Conservation (phyloP, 441 rosid genomes). For the Erysimum pusillum region DNA sequence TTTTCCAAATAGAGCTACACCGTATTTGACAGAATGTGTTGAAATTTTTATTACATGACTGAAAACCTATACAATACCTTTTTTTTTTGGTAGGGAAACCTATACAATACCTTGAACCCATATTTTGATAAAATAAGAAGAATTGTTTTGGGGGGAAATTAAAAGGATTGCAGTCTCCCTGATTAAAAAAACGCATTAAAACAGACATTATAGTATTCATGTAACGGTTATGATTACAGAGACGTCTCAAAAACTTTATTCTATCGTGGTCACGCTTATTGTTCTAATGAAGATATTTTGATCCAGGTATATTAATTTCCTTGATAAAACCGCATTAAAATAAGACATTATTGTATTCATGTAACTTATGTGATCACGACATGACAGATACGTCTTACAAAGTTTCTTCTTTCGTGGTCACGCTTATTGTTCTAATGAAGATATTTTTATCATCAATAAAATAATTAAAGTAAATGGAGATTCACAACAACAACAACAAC, state of each 20-base stretch:
- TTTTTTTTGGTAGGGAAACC: too few relatives aligned
- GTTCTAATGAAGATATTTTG: constrained; percentile 12
- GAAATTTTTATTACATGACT: too few relatives aligned
- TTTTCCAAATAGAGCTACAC: too few relatives aligned
- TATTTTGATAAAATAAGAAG: too few relatives aligned
- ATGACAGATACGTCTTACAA: not conserved
- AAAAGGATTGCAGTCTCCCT: too few relatives aligned
- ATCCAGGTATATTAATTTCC: not conserved
- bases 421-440: not conserved
- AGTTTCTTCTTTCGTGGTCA: not conserved
- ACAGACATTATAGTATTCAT: too few relatives aligned
- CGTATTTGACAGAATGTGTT: too few relatives aligned
- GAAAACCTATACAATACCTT: too few relatives aligned
- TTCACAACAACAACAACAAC: not conserved
- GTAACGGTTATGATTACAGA: too few relatives aligned
- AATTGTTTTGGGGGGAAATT: not conserved
- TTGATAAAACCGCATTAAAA: not conserved
- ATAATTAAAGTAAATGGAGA: not conserved
- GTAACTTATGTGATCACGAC: not conserved
- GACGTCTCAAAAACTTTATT: constrained; percentile 3
- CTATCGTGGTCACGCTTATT: not conserved
- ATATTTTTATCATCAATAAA: too few relatives aligned
- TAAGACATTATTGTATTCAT: not conserved
- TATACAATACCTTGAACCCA: too few relatives aligned
- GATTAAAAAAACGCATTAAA: too few relatives aligned